Percentiles rank a stretch among this genome's conserved stretches.
These are phyloP conservation scores for Saccharomycopsis hybrid DNA, from an alignment of 1,139 yeast genomes.

Conservation along the genomic window DNA sequence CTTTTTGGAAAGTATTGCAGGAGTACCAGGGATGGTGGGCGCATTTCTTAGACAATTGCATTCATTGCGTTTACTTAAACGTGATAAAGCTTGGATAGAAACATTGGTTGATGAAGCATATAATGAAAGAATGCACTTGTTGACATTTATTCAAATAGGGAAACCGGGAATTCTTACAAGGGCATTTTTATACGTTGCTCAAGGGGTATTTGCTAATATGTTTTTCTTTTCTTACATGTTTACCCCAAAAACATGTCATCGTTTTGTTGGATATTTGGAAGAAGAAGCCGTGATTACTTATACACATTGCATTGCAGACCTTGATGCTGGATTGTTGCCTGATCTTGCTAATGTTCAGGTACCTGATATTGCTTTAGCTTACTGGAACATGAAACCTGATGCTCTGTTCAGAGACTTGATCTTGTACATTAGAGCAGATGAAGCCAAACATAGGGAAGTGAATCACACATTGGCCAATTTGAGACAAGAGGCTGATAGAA, in stretches of 20 bases:
- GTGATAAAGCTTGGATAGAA: conserved; percentile 76
- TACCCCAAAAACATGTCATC: conserved; percentile 61
- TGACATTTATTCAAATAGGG: conserved; percentile 62
- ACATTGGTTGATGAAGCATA: conserved; percentile 71
- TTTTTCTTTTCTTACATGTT: conserved; percentile 58
- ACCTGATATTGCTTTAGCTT: conserved; percentile 55
- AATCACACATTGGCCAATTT: conserved; percentile 72
- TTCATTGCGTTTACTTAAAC: conserved; percentile 49
- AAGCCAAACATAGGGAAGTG: conserved; percentile 71
- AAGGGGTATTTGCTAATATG: conserved; percentile 63
- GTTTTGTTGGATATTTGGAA: conserved; percentile 74
- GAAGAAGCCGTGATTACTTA: conserved; percentile 76
- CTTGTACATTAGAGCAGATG: conserved; percentile 55
- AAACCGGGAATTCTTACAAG: conserved; percentile 58
- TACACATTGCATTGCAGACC: conserved; percentile 52
- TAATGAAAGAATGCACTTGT: conserved; percentile 72
- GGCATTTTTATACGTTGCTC: conserved; percentile 53
- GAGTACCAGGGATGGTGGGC: conserved; percentile 76
- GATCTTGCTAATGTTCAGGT: conserved; percentile 39
- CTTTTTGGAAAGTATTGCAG: conserved; percentile 69
- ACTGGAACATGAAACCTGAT: conserved; percentile 51
- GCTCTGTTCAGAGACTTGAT: conserved; percentile 57
- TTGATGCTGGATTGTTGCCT: conserved; percentile 45
- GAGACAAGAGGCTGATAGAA: conserved; percentile 46
- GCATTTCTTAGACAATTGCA: conserved; percentile 63